Base-by-base conservation (phyloP, 2,329 filamentous ascomycete genomes). In the Akanthomyces dipterigenus region DNA sequence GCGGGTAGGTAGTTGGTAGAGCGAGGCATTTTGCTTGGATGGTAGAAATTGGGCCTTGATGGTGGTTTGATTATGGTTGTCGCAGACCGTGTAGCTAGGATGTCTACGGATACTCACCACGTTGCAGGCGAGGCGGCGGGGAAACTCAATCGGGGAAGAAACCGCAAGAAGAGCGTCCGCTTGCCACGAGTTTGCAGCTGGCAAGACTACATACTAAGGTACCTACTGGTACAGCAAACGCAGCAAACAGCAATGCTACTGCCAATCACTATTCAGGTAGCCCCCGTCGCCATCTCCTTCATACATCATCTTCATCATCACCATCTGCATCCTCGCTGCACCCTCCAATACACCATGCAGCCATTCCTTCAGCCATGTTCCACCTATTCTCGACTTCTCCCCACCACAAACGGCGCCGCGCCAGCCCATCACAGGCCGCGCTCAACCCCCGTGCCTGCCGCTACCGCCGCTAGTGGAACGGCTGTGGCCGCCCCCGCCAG, bases 391-490 rank as follows among this genome's bases (percentile, higher is more conserved):
- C 49, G n/a, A n/a, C 8, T 14, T 36, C 58, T 22, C 45, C 57
- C 62, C 62, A 57, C 62, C 59, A 51, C 50, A 26, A 58, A 56
- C 48, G 55, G 49, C 59, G 51, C 34, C 49, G 49, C 60, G 40
- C 50, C 66, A 70, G 66, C 71, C 71, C 69, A 72, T 73, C 70
- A 73, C 63, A 63, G 64, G 48, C 64, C 64, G 64, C 63, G 62
- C 51, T 67, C 40, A 43, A 48, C 65, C 71, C 71, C 66, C 71
- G 71, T 73, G 71, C 69, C 62, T 64, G 59, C 64, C 67, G 63
- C 66, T 67, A 61, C 68, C 66, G 67, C 57, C 62, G 62, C 65
- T 66, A 72, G 69, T 73, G 70, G 70, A 70, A 68, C 69, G 66
- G 68, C 67, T 69, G 65, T 51, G 56, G 20, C 56, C 56, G 46